A percentile compares a stretch with the other conserved stretches of the same genome.
phyloP scores from a whole-genome alignment of 352 stramenopile species.

The Aphanomyces astaci region DNA sequence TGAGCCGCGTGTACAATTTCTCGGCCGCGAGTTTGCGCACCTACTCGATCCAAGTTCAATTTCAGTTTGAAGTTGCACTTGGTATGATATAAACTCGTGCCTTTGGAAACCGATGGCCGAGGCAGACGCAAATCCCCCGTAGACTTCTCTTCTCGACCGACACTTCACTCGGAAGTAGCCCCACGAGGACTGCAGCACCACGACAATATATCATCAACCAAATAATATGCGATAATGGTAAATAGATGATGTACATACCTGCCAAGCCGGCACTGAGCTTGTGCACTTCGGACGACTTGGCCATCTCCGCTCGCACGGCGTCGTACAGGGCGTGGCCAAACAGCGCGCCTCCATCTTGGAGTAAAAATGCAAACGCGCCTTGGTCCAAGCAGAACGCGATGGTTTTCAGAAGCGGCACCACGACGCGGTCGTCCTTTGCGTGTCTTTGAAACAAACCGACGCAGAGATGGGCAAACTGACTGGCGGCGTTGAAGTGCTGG shows the following conservation, averaged over 20 bases:
- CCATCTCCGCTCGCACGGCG: constrained; percentile 59
- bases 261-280: constrained; percentile 60
- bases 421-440: constrained; percentile 65
- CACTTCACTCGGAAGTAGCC: constrained; percentile 53
- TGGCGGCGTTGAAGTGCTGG: constrained; percentile 58
- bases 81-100: too few species aligned
- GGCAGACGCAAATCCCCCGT: constrained; percentile 63
- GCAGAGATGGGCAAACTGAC: constrained; percentile 56
- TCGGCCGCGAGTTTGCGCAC: constrained; percentile 78
- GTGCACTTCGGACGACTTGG: constrained; percentile 32
- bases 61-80: too few species aligned
- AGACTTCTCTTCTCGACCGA: constrained; percentile 48
- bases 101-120: constrained; percentile 79
- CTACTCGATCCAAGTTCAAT: neutral
- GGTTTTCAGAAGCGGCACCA: constrained; percentile 83
- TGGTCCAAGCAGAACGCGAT: constrained; percentile 51
- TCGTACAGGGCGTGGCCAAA: constrained; percentile 58
- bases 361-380: constrained; percentile 2
- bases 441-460: constrained; percentile 56
- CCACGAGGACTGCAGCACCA: constrained; percentile 46
- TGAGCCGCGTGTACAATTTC: constrained; percentile 69
- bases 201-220: too few species aligned
- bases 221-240: neutral
- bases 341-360: constrained; percentile 20
- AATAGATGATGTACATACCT: too few species aligned